Evolutionary conservation across 2,329 filamentous ascomycete genomes (phyloP).

Genomic region (Microdochium nivale): DNA sequence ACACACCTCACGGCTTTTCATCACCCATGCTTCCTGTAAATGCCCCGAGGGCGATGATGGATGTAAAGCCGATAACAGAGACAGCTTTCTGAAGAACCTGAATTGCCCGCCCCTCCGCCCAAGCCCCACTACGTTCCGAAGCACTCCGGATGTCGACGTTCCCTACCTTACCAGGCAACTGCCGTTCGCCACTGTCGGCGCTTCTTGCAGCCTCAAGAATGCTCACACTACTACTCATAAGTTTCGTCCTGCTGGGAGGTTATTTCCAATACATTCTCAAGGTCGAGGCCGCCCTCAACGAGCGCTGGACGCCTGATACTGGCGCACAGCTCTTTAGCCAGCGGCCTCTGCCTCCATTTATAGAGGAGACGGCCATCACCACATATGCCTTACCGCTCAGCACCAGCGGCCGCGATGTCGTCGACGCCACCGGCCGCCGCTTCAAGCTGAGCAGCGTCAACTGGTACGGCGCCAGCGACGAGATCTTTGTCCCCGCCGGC

Average conservation of each 20-base stretch:
- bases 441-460: constrained; percentile 59
- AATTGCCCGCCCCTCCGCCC: not conserved
- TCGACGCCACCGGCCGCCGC: constrained; percentile 46
- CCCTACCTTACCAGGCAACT: not conserved
- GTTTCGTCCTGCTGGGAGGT: constrained; percentile 25
- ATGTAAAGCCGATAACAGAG: not conserved
- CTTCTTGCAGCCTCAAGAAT: constrained; percentile 9
- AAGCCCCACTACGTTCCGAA: not conserved
- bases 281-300: constrained; percentile 31
- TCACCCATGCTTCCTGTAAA: not conserved
- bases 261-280: constrained; percentile 34
- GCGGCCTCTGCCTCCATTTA: constrained; percentile 35
- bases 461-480: constrained; percentile 64
- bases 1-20: not conserved
- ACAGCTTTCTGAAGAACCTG: not conserved
- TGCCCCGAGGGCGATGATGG: not conserved
- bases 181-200: not conserved
- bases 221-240: constrained; percentile 26
- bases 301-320: constrained; percentile 41
- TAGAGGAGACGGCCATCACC: constrained; percentile 30
- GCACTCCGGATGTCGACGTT: not conserved
- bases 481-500: constrained; percentile 55
- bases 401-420: constrained; percentile 50
- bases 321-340: constrained; percentile 37
- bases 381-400: constrained; percentile 48